These are phyloP conservation scores for Penicillium parvum DNA, from an alignment of 495 filamentous ascomycete genomes.

Conservation along the genomic window DNA sequence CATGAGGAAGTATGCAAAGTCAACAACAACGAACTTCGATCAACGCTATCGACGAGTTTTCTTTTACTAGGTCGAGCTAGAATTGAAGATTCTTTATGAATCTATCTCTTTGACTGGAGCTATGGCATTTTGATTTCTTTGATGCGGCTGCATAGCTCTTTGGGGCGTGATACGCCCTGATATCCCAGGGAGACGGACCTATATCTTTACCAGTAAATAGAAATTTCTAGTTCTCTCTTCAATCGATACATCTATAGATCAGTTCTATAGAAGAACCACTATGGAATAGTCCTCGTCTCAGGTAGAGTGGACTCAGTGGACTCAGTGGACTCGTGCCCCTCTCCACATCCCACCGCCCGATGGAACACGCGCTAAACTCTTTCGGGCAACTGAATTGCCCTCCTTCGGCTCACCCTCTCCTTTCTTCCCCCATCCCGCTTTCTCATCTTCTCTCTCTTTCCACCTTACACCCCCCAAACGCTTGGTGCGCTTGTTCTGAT, in stretches of 20 bases:
- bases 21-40: neutral
- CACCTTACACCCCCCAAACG: conserved; percentile 7
- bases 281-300: neutral
- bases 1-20: neutral
- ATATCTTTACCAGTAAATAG: no score
- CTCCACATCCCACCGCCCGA: conserved; percentile 32
- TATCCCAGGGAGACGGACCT: no score
- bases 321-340: conserved; percentile 20
- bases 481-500: conserved; percentile 6
- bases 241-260: no score
- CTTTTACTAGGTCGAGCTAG: neutral
- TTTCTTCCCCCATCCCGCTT: conserved; percentile 8
- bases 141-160: no score
- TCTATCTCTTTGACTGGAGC: no score
- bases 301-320: neutral
- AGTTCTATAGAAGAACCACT: no score
- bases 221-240: neutral
- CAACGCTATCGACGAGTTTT: neutral
- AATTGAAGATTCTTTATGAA: no score
- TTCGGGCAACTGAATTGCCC: conserved; percentile 21
- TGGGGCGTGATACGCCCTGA: no score
- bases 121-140: no score
- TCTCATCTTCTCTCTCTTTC: conserved; percentile 6
- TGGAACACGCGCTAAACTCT: conserved; percentile 27
- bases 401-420: conserved; percentile 25